Evolutionary conservation across 1,139 yeast species (phyloP).

Genomic region (Pichia sp.): DNA sequence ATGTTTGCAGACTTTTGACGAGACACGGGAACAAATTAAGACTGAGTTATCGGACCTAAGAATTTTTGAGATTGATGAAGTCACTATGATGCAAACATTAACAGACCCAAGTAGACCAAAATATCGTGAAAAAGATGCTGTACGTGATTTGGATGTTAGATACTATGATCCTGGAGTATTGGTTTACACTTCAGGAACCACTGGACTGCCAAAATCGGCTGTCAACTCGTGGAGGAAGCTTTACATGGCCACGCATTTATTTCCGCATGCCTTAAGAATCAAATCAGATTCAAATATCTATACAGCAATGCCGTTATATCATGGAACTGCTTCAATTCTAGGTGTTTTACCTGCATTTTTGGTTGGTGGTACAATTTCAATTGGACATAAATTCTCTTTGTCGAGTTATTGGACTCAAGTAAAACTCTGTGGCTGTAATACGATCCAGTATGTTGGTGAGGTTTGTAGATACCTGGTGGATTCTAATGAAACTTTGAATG

Average conservation of each 20-base stretch:
- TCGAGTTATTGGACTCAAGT: slow-evolving; percentile 90
- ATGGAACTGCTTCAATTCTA: slow-evolving; percentile 85
- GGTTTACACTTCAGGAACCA: slow-evolving; percentile 91
- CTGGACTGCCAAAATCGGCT: slow-evolving; percentile 93
- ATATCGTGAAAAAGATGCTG: slow-evolving; percentile 45
- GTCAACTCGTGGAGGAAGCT: slow-evolving; percentile 89
- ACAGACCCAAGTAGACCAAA: slow-evolving; percentile 36
- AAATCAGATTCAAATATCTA: slow-evolving; percentile 50
- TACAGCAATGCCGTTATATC: slow-evolving; percentile 94
- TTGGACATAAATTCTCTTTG: slow-evolving; percentile 79
- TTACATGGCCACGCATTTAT: slow-evolving; percentile 58
- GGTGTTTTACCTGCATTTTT: slow-evolving; percentile 72
- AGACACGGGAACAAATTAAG: slow-evolving; percentile 43
- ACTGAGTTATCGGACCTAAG: slow-evolving; percentile 25
- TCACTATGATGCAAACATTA: slow-evolving; percentile 31
- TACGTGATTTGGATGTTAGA: slow-evolving; percentile 47
- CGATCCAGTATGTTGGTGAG: slow-evolving; percentile 92
- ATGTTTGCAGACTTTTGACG: slow-evolving; percentile 43
- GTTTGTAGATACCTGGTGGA: slow-evolving; percentile 81
- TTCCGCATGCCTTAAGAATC: slow-evolving; percentile 64
- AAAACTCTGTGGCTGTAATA: slow-evolving; percentile 60
- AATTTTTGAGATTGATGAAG: slow-evolving; percentile 48
- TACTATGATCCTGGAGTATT: slow-evolving; percentile 62
- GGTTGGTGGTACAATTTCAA: slow-evolving; percentile 60
- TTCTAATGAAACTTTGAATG: slow-evolving; percentile 51